Evolutionary conservation across 306 rosid species (phyloP), one percentile per base, ranked within the genome.

Genomic region (Alnus rubra): DNA sequence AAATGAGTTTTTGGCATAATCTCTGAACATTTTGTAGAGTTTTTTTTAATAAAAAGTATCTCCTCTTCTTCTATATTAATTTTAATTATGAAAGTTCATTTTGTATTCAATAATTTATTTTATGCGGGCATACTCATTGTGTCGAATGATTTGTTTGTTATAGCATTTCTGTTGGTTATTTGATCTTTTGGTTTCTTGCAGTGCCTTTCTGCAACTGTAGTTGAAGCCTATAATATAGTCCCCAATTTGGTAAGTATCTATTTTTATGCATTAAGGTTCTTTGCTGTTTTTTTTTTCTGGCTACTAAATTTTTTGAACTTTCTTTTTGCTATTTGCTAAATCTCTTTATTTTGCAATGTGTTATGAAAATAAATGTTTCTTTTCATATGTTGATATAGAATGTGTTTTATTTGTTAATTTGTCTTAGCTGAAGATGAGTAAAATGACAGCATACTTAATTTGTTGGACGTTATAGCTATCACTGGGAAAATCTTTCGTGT

Each of bases 141-240:
- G 18, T 68, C 39, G 53, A 68, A 70, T 67, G 75, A 3, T 15
- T 76, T 51, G n/a, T 37, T 85, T 50, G 51, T 68, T 76, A 39
- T 28, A 45, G 9, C 31, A 39, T 52, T 37, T 10, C 35, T 76
- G 71, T 28, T 58, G 59, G 63, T 82, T 60, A 78, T 55, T 68
- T 31, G 59, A 77, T 44, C 19, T 31, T 53, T 65, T 37, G 44
- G 64, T 19, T 51, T 19, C 23, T 81, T 69, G 74, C 81, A 94
- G 98, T 82, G 71, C 80, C 80, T 89, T 84, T 90, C 98, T 31
- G 84, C 70, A 11, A 86, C 85, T 60, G 89, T 90, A 67, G 87
- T 94, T 42, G 98, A 94, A 75, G 96, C 96, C 69, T 94, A 92
- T 77, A 94, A 94, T 86, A 79, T 90, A 69, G 86, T 90, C 31